Evolutionary conservation across 1,139 yeast species (phyloP), one percentile per base, ranked within the genome.

Genomic region (Lodderomyces jiufengensis): DNA sequence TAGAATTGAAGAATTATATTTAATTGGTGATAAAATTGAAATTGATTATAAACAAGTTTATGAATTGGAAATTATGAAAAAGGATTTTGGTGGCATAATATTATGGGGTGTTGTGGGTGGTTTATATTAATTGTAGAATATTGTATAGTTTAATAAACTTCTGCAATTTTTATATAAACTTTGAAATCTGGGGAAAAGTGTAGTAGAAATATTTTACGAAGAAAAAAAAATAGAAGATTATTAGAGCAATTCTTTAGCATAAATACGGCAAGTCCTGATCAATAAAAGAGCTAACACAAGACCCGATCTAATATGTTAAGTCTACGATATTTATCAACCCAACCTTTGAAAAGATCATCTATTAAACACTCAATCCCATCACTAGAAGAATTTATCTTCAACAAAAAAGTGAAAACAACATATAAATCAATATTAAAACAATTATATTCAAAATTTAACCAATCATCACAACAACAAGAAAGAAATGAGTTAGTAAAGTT

Each of bases 371-470:
- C 42, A 27, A 39, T 60, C 2, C 42, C 64, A 13, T 53, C 73
- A 3, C 50, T 70, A 4, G 72, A 70, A 26, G 75, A 70, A 42
- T 70, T 67, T 43, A 39, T 69, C 14, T 68, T 69, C 36, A 55
- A 72, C 24, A 61, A 55, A 33, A 57, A 59, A 38, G 57, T 68
- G 7, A 50, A 52, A 21, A 46, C 52, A 15, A 57, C 61, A 2
- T 70, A 70, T 45, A 51, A 70, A 29, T 59, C 57, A 18, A 50
- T 67, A 15, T 44, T 62, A 32, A 43, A 73, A 30, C 50, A 59
- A 31, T 51, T 68, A 16, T 62, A 64, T 43, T 55, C 56, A 34
- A 37, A 58, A 59, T 18, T 18, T 18, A 18, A 18, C 5, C 20
- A 5, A 5, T 5, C 26, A 32, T n/a, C n/a, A n/a, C n/a, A 36